Evolutionary conservation across 495 filamentous ascomycete genomes (phyloP).

Genomic region (Glarea lozoyensis): DNA sequence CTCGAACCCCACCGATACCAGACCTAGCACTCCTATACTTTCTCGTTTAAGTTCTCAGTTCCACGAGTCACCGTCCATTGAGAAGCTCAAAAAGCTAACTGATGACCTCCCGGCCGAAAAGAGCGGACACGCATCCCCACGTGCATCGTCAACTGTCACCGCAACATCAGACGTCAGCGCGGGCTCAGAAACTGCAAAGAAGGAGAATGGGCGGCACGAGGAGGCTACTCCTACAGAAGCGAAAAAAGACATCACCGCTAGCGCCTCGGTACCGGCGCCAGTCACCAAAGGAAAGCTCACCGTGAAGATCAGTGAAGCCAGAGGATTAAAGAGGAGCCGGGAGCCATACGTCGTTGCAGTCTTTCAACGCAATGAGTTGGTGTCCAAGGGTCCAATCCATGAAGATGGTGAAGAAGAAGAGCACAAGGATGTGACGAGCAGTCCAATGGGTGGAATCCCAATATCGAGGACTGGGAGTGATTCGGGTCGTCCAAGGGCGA

Average conservation of each 20-base stretch:
- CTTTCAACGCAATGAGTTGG: conserved; percentile 93
- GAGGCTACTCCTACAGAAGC: not conserved
- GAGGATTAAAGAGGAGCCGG: conserved; percentile 68
- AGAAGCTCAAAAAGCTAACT: conserved; percentile 84
- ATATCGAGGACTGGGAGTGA: conserved; percentile 65
- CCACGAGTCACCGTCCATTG: conserved; percentile 45
- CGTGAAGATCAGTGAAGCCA: conserved; percentile 77
- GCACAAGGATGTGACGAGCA: conserved; percentile 31
- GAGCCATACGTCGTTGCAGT: conserved; percentile 95
- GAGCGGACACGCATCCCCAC: conserved; percentile 82
- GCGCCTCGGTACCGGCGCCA: conserved; percentile 51
- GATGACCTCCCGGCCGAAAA: conserved; percentile 60
- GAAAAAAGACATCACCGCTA: not conserved
- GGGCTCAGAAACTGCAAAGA: conserved; percentile 20
- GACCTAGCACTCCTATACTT: conserved; percentile 45
- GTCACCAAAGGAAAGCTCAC: conserved; percentile 80
- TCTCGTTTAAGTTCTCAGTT: conserved; percentile 31
- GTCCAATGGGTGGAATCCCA: conserved; percentile 45
- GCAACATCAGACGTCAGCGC: conserved; percentile 29
- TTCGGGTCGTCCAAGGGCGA: conserved; percentile 76
- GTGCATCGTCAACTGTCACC: conserved; percentile 64
- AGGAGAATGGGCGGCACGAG: conserved; percentile 12
- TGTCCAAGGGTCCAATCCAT: conserved; percentile 70
- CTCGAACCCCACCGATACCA: conserved; percentile 61
- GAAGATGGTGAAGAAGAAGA: conserved; percentile 41